Evolutionary conservation across 192 early-diverging fungal genomes (phyloP), one percentile per base, ranked within the genome.

Genomic region (Lunasporangiospora selenospora): DNA sequence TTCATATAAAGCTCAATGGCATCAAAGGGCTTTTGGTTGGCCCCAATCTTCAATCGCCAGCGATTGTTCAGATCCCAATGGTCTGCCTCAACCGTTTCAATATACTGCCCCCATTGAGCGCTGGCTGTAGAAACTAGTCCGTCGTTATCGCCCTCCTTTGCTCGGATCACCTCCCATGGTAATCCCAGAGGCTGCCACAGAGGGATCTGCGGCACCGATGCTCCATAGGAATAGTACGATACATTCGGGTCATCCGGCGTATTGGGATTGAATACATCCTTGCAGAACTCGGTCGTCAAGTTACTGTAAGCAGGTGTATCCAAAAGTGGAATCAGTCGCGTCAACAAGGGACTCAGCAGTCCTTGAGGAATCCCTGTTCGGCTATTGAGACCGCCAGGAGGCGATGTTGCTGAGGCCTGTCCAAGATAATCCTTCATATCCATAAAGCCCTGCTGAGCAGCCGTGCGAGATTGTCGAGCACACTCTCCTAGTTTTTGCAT

Each of bases 261-360:
- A 32, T 89, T 80, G 15, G 85, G 89, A 60, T 98, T 98, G 58
- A 98, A 98, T 33, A 87, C 75, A n/a, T 87, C 83, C 9, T 77
- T 77, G 75, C 92, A 94, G 60, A 90, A 98, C 34, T 93, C 92
- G 2, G 88, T 89, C 0, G 96, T 96, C 18, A 98, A 76, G 52
- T 93, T 93, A n/a, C 89, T 82, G 50, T 96, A 98, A 13, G 94
- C 96, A 3, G 94, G 94, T 18, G 90, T 89, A 50, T 98, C 93
- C 31, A 98, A 76, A 0, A 89, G 81, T 70, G 89, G 89, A 32
- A 93, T 81, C 26, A 90, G 55, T 33, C 69, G 66, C 42, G 75
- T 78, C 44, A 81, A 69, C 60, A 82, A 64, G 4, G 80, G 81
- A 34, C 56, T 58, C 24, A 77, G 48, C n/a, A n/a, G n/a, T n/a